A percentile compares a stretch with the other conserved stretches of the same genome.
These are phyloP conservation scores for Balakata baccata DNA, from an alignment of 345 rosid species.

Conservation along the genomic window DNA sequence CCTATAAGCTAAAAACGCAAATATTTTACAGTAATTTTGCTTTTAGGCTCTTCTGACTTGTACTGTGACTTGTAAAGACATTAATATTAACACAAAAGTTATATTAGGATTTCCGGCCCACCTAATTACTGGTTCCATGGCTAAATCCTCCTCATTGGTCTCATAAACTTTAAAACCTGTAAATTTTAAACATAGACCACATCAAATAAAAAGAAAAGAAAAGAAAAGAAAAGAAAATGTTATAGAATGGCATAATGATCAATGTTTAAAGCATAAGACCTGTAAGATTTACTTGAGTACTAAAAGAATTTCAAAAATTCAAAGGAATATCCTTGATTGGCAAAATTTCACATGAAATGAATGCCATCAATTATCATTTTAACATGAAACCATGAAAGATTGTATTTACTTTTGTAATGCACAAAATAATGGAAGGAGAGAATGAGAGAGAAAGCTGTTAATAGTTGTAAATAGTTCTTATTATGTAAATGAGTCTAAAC, in stretches of 20 bases:
- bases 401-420: not conserved
- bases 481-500: not conserved
- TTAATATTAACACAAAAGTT: conserved; percentile 48
- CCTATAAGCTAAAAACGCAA: not conserved
- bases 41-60: conserved; percentile 46
- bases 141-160: conserved; percentile 66
- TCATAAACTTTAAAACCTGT: conserved; percentile 63
- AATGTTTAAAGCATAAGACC: not conserved
- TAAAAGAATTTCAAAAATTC: not conserved
- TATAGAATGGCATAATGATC: not conserved
- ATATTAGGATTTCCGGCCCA: conserved; percentile 86
- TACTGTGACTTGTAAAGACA: conserved; percentile 47
- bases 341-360: not conserved
- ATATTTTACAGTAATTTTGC: conserved; percentile 3
- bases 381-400: not conserved
- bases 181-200: conserved; percentile 4
- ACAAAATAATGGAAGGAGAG: not conserved
- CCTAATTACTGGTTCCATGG: conserved; percentile 63
- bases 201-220: not conserved
- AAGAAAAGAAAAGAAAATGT: not conserved
- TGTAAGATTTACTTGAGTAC: not conserved
- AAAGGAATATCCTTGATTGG: not conserved
- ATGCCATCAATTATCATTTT: not conserved
- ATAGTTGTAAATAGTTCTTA: not conserved
- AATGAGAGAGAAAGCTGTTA: not conserved